Conservation (phyloP, 2,329 filamentous ascomycete genomes). For the Aspergillus intermedius region DNA sequence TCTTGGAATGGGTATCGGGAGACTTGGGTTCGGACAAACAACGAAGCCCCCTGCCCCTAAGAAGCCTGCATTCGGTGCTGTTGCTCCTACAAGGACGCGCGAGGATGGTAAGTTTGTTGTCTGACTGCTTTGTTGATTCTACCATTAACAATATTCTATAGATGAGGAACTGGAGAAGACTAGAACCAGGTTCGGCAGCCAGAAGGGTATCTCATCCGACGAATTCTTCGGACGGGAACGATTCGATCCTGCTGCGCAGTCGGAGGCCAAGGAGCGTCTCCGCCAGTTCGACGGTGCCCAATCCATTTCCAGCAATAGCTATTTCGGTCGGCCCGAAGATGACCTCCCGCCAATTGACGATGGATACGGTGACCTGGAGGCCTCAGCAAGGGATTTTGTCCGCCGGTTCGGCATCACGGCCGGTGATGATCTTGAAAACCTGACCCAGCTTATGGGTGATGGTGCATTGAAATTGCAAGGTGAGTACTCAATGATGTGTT, state of each 20-base stretch:
- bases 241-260: slow-evolving; percentile 72
- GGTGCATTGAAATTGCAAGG: slow-evolving; percentile 79
- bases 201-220: slow-evolving; percentile 96
- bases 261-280: slow-evolving; percentile 79
- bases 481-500: slow-evolving; percentile 18
- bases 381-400: slow-evolving; percentile 92
- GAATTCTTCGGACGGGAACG: slow-evolving; percentile 93
- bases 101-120: slow-evolving; percentile 53
- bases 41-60: slow-evolving; percentile 61
- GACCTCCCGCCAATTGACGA: slow-evolving; percentile 62
- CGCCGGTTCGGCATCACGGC: slow-evolving; percentile 92
- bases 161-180: slow-evolving; percentile 77
- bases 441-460: slow-evolving; percentile 75
- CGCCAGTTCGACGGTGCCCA: slow-evolving; percentile 89
- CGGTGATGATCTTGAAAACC: slow-evolving; percentile 89
- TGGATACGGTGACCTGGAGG: slow-evolving; percentile 80
- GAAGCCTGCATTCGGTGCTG: slow-evolving; percentile 82
- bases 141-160: slow-evolving; percentile 18
- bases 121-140: neutral
- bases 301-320: slow-evolving; percentile 91
- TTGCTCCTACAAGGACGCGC: slow-evolving; percentile 65
- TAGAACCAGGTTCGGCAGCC: slow-evolving; percentile 77
- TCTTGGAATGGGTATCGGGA: slow-evolving; percentile 78
- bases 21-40: slow-evolving; percentile 83
- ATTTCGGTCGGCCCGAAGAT: slow-evolving; percentile 90